Evolutionary conservation across 352 stramenopile species (phyloP), one percentile per base, ranked within the genome.

Genomic region (Pythium aphanidermatum): DNA sequence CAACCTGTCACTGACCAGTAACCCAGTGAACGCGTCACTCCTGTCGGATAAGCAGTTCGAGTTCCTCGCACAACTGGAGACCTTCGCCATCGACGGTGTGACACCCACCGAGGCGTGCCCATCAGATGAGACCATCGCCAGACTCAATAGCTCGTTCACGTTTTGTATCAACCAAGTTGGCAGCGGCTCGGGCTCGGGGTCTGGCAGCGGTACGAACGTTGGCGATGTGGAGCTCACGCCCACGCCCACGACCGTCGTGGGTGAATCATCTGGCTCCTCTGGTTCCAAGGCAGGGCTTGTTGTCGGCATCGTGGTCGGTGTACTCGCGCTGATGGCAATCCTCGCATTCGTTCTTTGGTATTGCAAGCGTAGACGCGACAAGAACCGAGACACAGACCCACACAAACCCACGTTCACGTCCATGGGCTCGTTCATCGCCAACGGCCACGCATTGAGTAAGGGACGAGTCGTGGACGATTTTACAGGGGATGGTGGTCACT

Each of bases 61-160:
- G 14, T 79, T 83, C 29, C 63, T 89, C n/a, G 59, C 77, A 2
- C 60, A 52, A n/a, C 55, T 89, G 34, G 17, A 27, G 2, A 51
- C 64, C 10, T 70, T 89, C 44, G 59, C 52, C 8, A 67, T 89
- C 40, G 70, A 83, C 26, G 68, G 70, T 13, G 59, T 53, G 17
- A 83, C 68, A 12, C 63, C 65, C 38, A 84, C 74, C 37, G 65
- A 52, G 16, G 64, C 61, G 29, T 89, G 77, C 45, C 74, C 74
- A 14, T 60, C 43, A 12, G 42, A 70, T 31, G 58, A 58, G 6
- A 56, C 78, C 13, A 70, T 83, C 30, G 35, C 20, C 10, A 56
- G 45, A 28, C 61, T 89, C 20, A 83, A 73, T 36, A 30, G 35
- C 7, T 83, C 61, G n/a, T 85, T 89, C 43, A 67, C 37, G 5